Base-by-base conservation (phyloP, 2,329 filamentous ascomycete genomes). In the Gnomoniopsis smithogilvyi region DNA sequence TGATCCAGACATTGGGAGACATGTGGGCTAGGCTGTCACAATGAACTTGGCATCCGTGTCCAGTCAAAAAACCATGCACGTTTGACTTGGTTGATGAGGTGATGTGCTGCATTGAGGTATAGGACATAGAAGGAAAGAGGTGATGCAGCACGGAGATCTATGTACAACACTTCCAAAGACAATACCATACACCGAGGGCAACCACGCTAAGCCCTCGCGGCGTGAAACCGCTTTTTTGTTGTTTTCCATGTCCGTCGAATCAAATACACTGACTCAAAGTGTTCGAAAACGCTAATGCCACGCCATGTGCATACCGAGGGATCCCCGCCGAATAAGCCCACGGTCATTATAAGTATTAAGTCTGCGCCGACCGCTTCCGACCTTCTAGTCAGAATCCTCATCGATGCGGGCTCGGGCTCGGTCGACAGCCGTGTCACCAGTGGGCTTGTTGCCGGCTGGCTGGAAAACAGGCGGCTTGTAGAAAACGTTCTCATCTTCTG, bases 401-500 rank as follows among this genome's bases (percentile, higher is more conserved):
- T 85, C 77, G 67, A 86, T 83, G 51, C 77, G 80, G 54, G 83
- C 83, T 63, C 83, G 73, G 52, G 83, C 83, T 51, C 83, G 76
- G 66, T 86, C 83, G 52, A 86, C 79, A 15, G 81, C 83, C n/a
- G 83, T 86, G 64, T 86, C 72, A 4, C 83, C 83, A 1, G 75
- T 72, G 47, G 76, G 73, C 72, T 82, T 82, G 66, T 77, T 74
- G 53, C 60, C 60, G 33, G 74, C 68, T 26, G 74, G 65, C 62
- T 82, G 77, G 64, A 82, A 78, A n/a, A 86, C 80, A 3, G 85
- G 84, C 4, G 85, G 84, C 58, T 82, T 80, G 72, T 88, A 88
- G 68, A 88, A 88, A 12, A 81, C 82, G 3, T 82, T 80, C 62
- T 87, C 91, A 64, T 96, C 92, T 61, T 98, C 94, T 67, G 96